These are phyloP conservation scores for Acanthamoeba royreba DNA, from an alignment of 208 protist species.

Conservation along the genomic window DNA sequence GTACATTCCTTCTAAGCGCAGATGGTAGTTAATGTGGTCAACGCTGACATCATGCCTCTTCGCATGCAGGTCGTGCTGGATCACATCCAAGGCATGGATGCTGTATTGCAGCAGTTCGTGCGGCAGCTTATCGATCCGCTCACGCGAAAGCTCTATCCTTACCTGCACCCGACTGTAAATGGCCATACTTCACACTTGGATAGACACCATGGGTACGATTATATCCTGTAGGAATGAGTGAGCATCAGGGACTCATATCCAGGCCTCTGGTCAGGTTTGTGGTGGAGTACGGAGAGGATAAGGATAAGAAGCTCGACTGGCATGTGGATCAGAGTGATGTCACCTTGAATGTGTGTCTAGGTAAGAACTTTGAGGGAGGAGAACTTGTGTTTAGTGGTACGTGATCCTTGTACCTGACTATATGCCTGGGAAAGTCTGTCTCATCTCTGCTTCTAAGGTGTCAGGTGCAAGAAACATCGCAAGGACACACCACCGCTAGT, in stretches of 20 bases:
- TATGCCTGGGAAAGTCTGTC: background rate
- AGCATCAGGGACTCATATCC: no score
- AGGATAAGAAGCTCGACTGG: conserved; percentile 58
- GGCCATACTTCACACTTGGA: background rate
- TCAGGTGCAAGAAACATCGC: background rate
- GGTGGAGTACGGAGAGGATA: conserved; percentile 59
- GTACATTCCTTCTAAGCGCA: conserved; percentile 37
- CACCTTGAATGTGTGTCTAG: conserved; percentile 66
- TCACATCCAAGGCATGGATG: background rate
- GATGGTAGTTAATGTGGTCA: no score
- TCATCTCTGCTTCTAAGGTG: no score
- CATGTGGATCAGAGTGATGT: conserved; percentile 65
- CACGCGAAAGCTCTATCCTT: background rate
- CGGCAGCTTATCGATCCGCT: background rate
- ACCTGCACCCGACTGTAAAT: background rate
- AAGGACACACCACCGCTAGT: background rate
- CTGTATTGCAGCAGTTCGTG: background rate
- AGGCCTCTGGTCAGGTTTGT: conserved; percentile 52
- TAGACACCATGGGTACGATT: background rate
- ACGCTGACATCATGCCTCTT: background rate
- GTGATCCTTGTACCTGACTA: background rate
- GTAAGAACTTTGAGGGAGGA: conserved; percentile 48
- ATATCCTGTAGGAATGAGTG: background rate
- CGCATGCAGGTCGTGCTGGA: background rate
- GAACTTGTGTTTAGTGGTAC: conserved; percentile 59